Conservation (phyloP, 2,329 filamentous ascomycete genomes). For the Fusarium dlaminii region DNA sequence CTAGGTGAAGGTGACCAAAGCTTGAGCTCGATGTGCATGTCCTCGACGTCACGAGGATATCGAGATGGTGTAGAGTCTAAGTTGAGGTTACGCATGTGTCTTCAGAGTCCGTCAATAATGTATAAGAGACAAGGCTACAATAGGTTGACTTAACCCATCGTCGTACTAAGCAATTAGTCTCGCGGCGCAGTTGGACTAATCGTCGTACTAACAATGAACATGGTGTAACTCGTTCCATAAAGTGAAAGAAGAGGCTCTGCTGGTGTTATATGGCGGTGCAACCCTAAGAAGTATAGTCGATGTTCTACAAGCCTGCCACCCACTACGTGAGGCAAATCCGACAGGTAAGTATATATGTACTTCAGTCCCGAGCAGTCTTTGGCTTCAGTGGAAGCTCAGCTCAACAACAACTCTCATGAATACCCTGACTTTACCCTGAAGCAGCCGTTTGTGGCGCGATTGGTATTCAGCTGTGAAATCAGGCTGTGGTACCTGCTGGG, state of each 20-base stretch:
- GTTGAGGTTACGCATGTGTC: neutral
- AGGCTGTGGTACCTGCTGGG: neutral
- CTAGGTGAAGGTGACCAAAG: neutral
- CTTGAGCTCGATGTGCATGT: neutral
- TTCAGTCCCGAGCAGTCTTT: neutral
- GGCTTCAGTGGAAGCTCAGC: neutral
- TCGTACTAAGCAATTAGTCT: neutral
- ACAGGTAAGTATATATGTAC: neutral
- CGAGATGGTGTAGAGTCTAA: conserved; percentile 2
- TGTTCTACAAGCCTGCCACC: neutral
- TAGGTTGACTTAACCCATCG: neutral
- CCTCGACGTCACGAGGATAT: neutral
- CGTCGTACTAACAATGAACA: neutral
- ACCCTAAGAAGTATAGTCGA: neutral
- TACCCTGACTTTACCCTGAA: neutral
- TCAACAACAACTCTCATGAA: neutral
- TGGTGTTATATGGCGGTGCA: neutral
- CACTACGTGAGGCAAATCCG: neutral
- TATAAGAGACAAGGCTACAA: neutral
- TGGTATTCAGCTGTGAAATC: neutral
- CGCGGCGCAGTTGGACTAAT: neutral
- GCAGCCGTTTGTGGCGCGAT: neutral
- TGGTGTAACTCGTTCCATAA: neutral
- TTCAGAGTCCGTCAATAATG: neutral
- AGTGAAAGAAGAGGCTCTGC: neutral